These are phyloP conservation scores for Fusarium xylarioides DNA, from an alignment of 2,329 filamentous ascomycete genomes.

Conservation along the genomic window DNA sequence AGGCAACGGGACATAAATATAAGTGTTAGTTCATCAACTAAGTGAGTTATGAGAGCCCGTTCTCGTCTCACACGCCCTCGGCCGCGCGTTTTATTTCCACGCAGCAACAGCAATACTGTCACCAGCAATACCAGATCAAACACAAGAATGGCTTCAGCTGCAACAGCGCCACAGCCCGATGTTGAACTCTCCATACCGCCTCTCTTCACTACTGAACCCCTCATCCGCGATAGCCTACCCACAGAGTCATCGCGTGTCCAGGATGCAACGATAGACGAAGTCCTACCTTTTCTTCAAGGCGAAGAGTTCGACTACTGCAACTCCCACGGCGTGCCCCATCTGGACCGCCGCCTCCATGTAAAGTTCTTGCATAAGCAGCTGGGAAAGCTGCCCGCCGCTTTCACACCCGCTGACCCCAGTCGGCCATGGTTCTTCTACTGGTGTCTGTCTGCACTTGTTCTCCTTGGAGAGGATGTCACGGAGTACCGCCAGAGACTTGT, in stretches of 20 bases:
- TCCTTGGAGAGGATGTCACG: constrained; percentile 78
- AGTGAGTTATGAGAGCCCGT: constrained; percentile 46
- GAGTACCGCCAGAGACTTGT: constrained; percentile 75
- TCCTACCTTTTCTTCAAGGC: constrained; percentile 73
- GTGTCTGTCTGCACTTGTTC: constrained; percentile 78
- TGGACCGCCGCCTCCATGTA: constrained; percentile 72
- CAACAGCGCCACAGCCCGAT: constrained; percentile 13
- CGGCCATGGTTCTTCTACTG: constrained; percentile 96
- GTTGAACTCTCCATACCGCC: constrained; percentile 54
- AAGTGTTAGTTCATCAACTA: constrained; percentile 11
- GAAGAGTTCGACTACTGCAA: constrained; percentile 68
- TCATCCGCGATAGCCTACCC: constrained; percentile 70
- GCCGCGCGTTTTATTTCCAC: constrained; percentile 47
- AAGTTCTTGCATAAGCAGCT: constrained; percentile 69
- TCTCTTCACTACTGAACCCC: constrained; percentile 67
- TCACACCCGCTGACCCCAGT: constrained; percentile 82
- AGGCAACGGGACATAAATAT: constrained; percentile 33
- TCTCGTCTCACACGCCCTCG: constrained; percentile 42
- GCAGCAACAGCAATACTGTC: constrained; percentile 15
- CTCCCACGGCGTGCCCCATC: constrained; percentile 74
- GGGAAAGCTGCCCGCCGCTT: constrained; percentile 71
- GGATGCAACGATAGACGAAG: constrained; percentile 72
- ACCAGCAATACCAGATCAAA: constrained; percentile 14
- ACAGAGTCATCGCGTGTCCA: constrained; percentile 77
- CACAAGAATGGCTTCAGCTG: constrained; percentile 24